These are phyloP conservation scores for Lepidium aucheri DNA, from an alignment of 345 rosid genomes.

Conservation along the genomic window DNA sequence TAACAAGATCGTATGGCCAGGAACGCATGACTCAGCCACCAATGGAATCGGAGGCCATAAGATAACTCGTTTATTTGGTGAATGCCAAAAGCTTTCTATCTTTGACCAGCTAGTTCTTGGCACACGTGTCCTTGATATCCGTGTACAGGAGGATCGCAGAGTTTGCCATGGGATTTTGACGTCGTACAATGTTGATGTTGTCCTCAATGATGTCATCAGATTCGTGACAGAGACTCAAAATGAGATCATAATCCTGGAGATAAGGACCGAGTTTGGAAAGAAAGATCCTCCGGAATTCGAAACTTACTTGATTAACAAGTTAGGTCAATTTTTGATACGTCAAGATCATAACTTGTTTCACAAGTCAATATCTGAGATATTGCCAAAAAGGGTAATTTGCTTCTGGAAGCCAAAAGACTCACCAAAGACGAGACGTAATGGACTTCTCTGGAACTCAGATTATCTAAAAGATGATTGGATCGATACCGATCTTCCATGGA, in stretches of 20 bases:
- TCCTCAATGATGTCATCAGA: constrained; percentile 49
- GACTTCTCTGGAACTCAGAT: constrained; percentile 52
- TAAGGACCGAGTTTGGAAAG: constrained; percentile 77
- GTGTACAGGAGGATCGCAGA: constrained; percentile 55
- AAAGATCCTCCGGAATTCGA: constrained; percentile 68
- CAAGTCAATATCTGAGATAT: constrained; percentile 46
- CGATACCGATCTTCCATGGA: constrained; percentile 73
- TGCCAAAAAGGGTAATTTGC: constrained; percentile 71
- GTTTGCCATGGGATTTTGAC: constrained; percentile 70
- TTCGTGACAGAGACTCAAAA: constrained; percentile 61
- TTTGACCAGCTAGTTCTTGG: constrained; percentile 66
- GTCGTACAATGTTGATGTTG: constrained; percentile 55
- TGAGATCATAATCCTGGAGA: constrained; percentile 65
- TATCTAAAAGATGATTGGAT: constrained; percentile 72
- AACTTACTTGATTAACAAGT: constrained; percentile 45
- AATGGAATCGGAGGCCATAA: constrained; percentile 59
- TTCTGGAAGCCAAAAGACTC: constrained; percentile 76
- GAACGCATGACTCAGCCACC: constrained; percentile 87
- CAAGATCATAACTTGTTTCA: constrained; percentile 55
- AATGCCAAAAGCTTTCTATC: constrained; percentile 66
- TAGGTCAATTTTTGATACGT: constrained; percentile 53
- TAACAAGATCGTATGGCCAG: constrained; percentile 82
- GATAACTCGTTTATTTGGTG: constrained; percentile 62
- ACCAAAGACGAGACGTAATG: constrained; percentile 46
- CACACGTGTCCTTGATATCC: constrained; percentile 57